phyloP scores from a whole-genome alignment of 805 yeast genomes.

The Lachancea meyersii region DNA sequence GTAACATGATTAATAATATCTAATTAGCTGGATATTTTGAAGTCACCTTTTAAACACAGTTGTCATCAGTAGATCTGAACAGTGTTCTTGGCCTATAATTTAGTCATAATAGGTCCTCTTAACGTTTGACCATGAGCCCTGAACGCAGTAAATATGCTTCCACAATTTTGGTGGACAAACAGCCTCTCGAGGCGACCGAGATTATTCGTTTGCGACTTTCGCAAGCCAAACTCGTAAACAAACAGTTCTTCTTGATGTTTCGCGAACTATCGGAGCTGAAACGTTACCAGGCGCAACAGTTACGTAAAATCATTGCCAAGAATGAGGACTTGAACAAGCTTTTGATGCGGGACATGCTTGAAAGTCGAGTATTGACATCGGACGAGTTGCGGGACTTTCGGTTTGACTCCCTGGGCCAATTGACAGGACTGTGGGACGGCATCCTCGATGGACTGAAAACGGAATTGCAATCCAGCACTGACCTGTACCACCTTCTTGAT shows the following conservation, averaged over 20 bases:
- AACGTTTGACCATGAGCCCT: too few relatives aligned
- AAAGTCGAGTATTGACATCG: slow-evolving; percentile 37
- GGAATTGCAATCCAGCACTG: slow-evolving; percentile 47
- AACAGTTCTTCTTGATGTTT: slow-evolving; percentile 56
- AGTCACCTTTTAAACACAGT: too few relatives aligned
- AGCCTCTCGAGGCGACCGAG: slow-evolving; percentile 56
- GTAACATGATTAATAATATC: too few relatives aligned
- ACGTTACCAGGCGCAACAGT: slow-evolving; percentile 42
- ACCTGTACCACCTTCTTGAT: slow-evolving; percentile 42
- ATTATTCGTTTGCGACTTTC: slow-evolving; percentile 50
- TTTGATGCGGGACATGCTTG: slow-evolving; percentile 30
- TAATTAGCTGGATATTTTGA: too few relatives aligned
- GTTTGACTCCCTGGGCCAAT: slow-evolving; percentile 43
- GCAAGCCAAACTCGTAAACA: slow-evolving; percentile 50
- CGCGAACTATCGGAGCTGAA: slow-evolving; percentile 46
- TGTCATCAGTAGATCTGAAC: too few relatives aligned
- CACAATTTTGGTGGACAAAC: slow-evolving; percentile 38
- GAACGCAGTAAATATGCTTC: slow-evolving; percentile 36
- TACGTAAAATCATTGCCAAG: slow-evolving; percentile 34
- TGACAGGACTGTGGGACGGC: slow-evolving; percentile 40
- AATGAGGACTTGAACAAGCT: slow-evolving; percentile 33
- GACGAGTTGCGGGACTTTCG: slow-evolving; percentile 45
- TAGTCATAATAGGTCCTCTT: too few relatives aligned
- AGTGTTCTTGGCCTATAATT: too few relatives aligned
- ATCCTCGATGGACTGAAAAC: slow-evolving; percentile 37